These are phyloP conservation scores for Xylaria sp. DNA, from an alignment of 2,329 filamentous ascomycete genomes.

Conservation along the genomic window DNA sequence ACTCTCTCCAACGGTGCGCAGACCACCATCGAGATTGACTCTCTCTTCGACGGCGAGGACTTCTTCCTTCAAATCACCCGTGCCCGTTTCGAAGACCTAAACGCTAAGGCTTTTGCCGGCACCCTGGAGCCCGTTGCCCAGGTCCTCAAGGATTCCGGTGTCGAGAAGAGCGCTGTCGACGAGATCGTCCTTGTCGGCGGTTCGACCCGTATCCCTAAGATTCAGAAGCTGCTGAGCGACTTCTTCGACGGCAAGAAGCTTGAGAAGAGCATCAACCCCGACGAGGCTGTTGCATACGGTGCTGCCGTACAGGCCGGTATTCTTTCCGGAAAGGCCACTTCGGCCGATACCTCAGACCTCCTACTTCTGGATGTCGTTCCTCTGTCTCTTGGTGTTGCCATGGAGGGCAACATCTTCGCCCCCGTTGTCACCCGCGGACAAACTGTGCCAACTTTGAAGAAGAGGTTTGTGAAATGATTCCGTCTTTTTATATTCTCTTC, in stretches of 20 bases:
- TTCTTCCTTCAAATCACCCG: constrained; percentile 97
- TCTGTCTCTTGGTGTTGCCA: constrained; percentile 96
- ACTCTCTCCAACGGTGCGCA: constrained; percentile 97
- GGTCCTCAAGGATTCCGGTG: constrained; percentile 89
- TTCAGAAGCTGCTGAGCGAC: constrained; percentile 99
- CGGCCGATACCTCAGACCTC: constrained; percentile 92
- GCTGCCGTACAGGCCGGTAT: constrained; percentile 99
- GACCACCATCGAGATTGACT: constrained; percentile 98
- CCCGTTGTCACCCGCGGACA: constrained; percentile 85
- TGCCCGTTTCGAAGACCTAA: constrained; percentile 98
- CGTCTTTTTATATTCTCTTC: too few relatives aligned
- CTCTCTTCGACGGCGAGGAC: constrained; percentile 96
- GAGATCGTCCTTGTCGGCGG: constrained; percentile 99
- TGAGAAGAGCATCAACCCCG: constrained; percentile 99
- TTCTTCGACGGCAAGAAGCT: constrained; percentile 99
- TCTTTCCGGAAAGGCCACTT: constrained; percentile 96
- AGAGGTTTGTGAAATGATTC: constrained; percentile 53
- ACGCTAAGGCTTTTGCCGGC: constrained; percentile 92
- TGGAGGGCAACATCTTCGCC: constrained; percentile 99
- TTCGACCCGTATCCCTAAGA: constrained; percentile 97
- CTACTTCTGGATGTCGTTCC: constrained; percentile 96
- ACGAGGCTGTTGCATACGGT: constrained; percentile 99
- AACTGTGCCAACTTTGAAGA: constrained; percentile 83
- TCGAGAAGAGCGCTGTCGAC: constrained; percentile 92
- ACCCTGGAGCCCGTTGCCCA: constrained; percentile 96